Conservation (phyloP, 192 early-diverging fungal genomes). For the Coemansia sp. region DNA sequence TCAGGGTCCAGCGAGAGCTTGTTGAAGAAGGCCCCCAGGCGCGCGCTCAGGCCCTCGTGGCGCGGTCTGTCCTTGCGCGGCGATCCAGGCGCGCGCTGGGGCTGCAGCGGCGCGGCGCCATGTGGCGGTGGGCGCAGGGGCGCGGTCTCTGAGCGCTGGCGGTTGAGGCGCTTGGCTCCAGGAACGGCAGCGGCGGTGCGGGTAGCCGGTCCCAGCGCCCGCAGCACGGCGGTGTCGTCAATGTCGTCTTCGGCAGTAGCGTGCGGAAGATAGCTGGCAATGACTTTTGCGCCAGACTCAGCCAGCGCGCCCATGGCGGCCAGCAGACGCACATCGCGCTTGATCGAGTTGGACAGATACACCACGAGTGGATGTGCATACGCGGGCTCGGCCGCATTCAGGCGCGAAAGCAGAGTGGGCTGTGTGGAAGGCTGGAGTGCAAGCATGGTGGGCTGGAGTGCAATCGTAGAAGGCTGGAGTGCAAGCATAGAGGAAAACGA, state of each 20-base stretch:
- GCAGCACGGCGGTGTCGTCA: constrained; percentile 24
- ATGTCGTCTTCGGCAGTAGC: constrained; percentile 22
- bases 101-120: constrained; percentile 5
- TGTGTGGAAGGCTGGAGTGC: constrained; percentile 23
- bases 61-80: constrained; percentile 39
- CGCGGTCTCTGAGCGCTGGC: constrained; percentile 52
- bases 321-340: constrained; percentile 49
- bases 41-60: constrained; percentile 45
- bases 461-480: not conserved
- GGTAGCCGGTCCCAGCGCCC: constrained; percentile 13
- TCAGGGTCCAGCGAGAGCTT: constrained; percentile 51
- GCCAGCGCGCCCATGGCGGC: constrained; percentile 48
- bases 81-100: constrained; percentile 22
- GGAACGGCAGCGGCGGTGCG: constrained; percentile 10
- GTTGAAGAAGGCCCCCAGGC: constrained; percentile 51
- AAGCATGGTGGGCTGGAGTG: constrained; percentile 17
- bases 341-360: constrained; percentile 50
- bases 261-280: constrained; percentile 46
- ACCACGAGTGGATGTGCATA: constrained; percentile 28
- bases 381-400: constrained; percentile 25
- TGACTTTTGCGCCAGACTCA: constrained; percentile 32
- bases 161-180: constrained; percentile 29
- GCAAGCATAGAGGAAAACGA: constrained; percentile 1
- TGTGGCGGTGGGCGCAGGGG: constrained; percentile 32
- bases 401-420: constrained; percentile 23